Base-by-base conservation (phyloP, 1,284 basidiomycete genomes). In the Boletus semigastroideus region DNA sequence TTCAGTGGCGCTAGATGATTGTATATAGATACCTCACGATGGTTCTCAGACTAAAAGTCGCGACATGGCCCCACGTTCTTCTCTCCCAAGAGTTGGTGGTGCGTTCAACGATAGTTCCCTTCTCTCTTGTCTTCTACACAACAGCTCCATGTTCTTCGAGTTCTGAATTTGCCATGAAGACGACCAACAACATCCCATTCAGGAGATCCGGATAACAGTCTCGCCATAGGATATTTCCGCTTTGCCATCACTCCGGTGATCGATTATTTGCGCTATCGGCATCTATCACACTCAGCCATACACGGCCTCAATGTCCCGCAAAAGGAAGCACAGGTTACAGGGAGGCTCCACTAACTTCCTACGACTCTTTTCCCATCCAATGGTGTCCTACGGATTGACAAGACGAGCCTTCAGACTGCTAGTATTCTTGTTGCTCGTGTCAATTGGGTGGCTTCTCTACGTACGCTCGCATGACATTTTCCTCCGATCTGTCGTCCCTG, bases 341-440 rank as follows among this genome's bases (percentile, higher is more conserved):
- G 9, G 40, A 8, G 30, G 44, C 34, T 51, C 51, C 39, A 36
- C 19, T 22, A 20, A 39, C 46, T 4, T 31, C 33, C 13, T 43
- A n/a, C 34, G n/a, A n/a, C 16, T 6, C 34, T 27, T 12, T 39
- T 25, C 38, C 25, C 37, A 40, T 39, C 14, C 44, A 14, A 68
- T 68, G 64, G 8, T 44, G 33, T 61, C 59, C 31, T 57, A 52
- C 39, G 22, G 54, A 14, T 33, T 70, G 31, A 63, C 68, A 10
- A 66, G 51, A 49, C 68, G 65, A 52, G 59, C 53, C 16, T 27
- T 48, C 53, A 64, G 51, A 27, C 30, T 56, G 27, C 5, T 70
- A 3, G 37, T 34, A 11, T 22, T 64, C 27, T 16, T 57, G 6
- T 36, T 55, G 13, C 43, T 20, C 17, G n/a, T 39, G 45, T 38